A percentile compares a stretch with the other conserved stretches of the same genome.
phyloP scores from a whole-genome alignment of 2,329 filamentous ascomycete species.

The Fusarium veterinarium region DNA sequence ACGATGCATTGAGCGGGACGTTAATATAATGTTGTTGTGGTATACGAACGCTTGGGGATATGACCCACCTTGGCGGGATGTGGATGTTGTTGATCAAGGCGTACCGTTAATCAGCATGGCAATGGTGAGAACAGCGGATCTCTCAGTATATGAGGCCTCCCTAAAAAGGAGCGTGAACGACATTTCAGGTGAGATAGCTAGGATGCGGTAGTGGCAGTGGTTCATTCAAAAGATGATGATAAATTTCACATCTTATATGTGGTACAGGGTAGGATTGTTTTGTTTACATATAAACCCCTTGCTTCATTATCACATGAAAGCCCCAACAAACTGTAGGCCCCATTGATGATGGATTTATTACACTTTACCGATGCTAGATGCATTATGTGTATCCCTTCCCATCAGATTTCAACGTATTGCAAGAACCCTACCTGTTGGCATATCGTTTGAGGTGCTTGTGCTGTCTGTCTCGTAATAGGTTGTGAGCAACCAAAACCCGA shows the following conservation, averaged over 20 bases:
- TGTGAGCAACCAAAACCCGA: neutral
- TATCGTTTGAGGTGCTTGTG: neutral
- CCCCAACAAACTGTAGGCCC: neutral
- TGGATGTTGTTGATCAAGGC: neutral
- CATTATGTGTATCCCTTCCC: too few species aligned
- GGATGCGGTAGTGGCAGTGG: neutral
- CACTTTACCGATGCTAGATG: neutral
- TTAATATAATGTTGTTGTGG: neutral
- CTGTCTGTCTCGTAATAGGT: too few species aligned
- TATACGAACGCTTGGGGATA: constrained; percentile 9
- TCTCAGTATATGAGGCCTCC: neutral
- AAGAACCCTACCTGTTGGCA: neutral
- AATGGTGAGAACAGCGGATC: neutral
- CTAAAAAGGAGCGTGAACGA: too few species aligned
- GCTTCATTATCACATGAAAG: neutral
- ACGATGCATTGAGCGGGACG: constrained; percentile 13
- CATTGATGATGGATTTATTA: neutral
- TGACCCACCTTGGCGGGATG: neutral
- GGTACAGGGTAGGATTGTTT: neutral
- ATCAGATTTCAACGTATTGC: neutral
- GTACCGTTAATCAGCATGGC: neutral
- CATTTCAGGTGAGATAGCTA: neutral
- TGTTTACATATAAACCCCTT: neutral
- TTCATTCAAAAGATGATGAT: neutral
- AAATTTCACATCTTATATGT: neutral